phyloP scores from a whole-genome alignment of 1,284 basidiomycete species.

The Ceratobasidium sp. region DNA sequence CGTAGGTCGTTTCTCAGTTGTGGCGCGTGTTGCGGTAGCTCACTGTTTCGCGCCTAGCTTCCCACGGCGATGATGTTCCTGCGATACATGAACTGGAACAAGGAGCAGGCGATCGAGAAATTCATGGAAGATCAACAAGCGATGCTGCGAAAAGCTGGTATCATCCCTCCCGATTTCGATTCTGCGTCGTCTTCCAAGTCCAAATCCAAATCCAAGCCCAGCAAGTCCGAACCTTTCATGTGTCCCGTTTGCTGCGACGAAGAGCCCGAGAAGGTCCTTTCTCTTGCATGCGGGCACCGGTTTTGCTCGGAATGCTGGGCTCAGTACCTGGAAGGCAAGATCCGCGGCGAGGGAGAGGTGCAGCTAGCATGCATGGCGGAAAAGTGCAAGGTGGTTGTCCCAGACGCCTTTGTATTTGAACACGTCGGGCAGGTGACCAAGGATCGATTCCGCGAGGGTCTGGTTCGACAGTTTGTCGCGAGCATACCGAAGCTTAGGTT shows the following conservation, averaged over 20 bases:
- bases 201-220: slow-evolving; percentile 52
- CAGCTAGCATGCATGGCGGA: slow-evolving; percentile 94
- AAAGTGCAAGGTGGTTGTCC: slow-evolving; percentile 83
- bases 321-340: slow-evolving; percentile 87
- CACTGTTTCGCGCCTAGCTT: slow-evolving; percentile 53
- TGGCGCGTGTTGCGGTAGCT: slow-evolving; percentile 33
- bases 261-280: slow-evolving; percentile 67
- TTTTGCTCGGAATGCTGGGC: slow-evolving; percentile 92
- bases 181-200: slow-evolving; percentile 54
- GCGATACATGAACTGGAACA: slow-evolving; percentile 93
- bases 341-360: slow-evolving; percentile 91
- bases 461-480: slow-evolving; percentile 91
- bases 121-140: slow-evolving; percentile 90
- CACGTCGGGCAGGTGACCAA: slow-evolving; percentile 53
- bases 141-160: slow-evolving; percentile 79
- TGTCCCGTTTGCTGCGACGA: slow-evolving; percentile 95
- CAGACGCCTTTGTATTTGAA: slow-evolving; percentile 68
- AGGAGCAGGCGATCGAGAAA: slow-evolving; percentile 93
- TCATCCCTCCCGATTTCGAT: slow-evolving; percentile 57
- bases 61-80: slow-evolving; percentile 82
- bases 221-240: slow-evolving; percentile 69
- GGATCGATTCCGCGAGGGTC: slow-evolving; percentile 70
- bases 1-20: slow-evolving; percentile 65
- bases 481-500: slow-evolving; percentile 89
- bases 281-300: slow-evolving; percentile 82